Evolutionary conservation across 1,284 basidiomycete genomes (phyloP), one percentile per base, ranked within the genome.

Genomic region (Ganoderma leucocontextum): DNA sequence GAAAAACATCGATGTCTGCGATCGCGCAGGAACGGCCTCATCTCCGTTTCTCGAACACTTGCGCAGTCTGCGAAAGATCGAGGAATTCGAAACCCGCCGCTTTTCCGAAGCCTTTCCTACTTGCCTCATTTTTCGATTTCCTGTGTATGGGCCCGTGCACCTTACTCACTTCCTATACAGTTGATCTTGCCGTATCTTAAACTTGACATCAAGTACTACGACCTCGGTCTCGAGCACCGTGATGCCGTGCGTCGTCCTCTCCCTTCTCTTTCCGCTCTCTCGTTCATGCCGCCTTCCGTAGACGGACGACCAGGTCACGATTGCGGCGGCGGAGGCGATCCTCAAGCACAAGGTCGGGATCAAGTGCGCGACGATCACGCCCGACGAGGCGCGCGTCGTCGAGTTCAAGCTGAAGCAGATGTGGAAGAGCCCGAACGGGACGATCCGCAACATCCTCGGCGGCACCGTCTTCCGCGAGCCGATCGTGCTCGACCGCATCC

Each of bases 381-480:
- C 97, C 15, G 97, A 99, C 79, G 97, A 99, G 82, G 95, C 92
- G 39, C 93, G 95, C 70, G 95, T 97, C 63, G 83, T 95, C 77
- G 96, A 98, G 82, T 98, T 98, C 88, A 94, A 95, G 70, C 88
- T 99, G 78, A 99, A 98, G 88, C 90, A 97, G 83, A 99, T 99
- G 97, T 96, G 95, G 95, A 91, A 88, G 84, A 95, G 92, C 76
- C 96, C 96, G 13, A 98, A 98, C 82, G 96, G 96, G 72, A 97
- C 96, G 8, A 96, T 98, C 81, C 93, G 97, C 75, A 99, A 98
- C 82, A 97, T 98, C 77, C 91, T 99, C 63, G 96, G 96, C 61
- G 97, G 97, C 64, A 99, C 97, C 41, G 97, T 99, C 69, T 99
- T 99, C 91, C 93, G 97, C 73, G 97, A 98, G 81, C 98, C 98